A percentile compares a stretch with the other conserved stretches of the same genome.
phyloP scores from a whole-genome alignment of 1,284 basidiomycete species.

The Ganoderma lucidum region DNA sequence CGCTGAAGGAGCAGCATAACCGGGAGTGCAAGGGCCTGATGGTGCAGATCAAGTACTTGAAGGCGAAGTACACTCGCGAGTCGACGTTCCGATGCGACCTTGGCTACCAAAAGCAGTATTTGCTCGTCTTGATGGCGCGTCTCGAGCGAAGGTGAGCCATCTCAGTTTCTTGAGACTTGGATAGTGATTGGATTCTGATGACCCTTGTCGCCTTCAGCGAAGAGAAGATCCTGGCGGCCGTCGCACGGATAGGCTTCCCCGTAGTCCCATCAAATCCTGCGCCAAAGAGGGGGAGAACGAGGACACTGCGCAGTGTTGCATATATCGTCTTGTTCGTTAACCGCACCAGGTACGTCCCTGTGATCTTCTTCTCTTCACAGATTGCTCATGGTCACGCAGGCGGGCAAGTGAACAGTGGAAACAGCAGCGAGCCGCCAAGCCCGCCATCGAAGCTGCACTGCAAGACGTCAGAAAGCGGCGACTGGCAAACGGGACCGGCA shows the following conservation, averaged over 20 bases:
- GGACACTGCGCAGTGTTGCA: constrained; percentile 66
- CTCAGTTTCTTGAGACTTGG: neutral
- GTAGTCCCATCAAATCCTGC: constrained; percentile 25
- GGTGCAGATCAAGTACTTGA: constrained; percentile 91
- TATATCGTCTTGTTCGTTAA: constrained; percentile 71
- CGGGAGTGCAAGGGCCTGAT: constrained; percentile 89
- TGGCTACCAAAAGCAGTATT: constrained; percentile 88
- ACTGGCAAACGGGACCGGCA: constrained; percentile 33
- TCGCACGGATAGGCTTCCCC: constrained; percentile 81
- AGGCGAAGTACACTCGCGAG: constrained; percentile 91
- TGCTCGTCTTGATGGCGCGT: constrained; percentile 66
- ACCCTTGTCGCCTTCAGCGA: constrained; percentile 59
- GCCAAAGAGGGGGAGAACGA: constrained; percentile 13
- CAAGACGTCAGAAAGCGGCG: constrained; percentile 72
- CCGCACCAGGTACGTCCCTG: constrained; percentile 66
- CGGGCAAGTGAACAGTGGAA: constrained; percentile 68
- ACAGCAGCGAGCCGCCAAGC: constrained; percentile 64
- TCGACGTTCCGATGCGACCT: constrained; percentile 82
- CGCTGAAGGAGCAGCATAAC: constrained; percentile 74
- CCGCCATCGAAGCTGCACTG: constrained; percentile 68
- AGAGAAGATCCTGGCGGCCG: constrained; percentile 78
- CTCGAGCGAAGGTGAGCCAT: constrained; percentile 77
- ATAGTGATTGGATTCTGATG: constrained; percentile 13
- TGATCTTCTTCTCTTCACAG: neutral
- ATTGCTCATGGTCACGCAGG: constrained; percentile 44